These are phyloP conservation scores for Salix udensis DNA, from an alignment of 345 rosid genomes.

Conservation along the genomic window DNA sequence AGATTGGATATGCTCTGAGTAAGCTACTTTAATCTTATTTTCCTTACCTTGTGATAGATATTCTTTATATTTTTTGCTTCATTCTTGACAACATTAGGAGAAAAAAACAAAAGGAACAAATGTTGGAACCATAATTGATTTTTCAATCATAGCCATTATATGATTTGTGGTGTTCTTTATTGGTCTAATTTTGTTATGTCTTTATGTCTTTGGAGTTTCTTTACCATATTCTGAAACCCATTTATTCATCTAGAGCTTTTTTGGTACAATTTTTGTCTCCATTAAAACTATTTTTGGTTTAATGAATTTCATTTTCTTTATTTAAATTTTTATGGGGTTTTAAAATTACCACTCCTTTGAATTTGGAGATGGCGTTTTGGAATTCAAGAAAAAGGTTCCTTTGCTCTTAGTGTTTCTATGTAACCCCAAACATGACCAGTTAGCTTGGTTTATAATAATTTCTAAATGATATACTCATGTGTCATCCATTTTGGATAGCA, in stretches of 20 bases:
- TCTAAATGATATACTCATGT: neutral
- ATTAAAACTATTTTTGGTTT: neutral
- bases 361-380: neutral
- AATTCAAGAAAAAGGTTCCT: neutral
- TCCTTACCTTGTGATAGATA: neutral
- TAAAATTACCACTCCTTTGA: too few species aligned
- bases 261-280: neutral
- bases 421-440: neutral
- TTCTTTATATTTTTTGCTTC: neutral
- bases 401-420: neutral
- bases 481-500: neutral
- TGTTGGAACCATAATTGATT: neutral
- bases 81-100: neutral
- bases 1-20: slow-evolving; percentile 77
- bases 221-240: neutral
- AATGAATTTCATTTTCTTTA: too few species aligned
- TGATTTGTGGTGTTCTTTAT: neutral
- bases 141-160: neutral
- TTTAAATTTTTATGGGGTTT: too few species aligned
- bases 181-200: neutral
- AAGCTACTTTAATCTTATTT: slow-evolving; percentile 25
- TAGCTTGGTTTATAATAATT: neutral
- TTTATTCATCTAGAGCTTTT: neutral
- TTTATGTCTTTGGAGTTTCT: neutral
- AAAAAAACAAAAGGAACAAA: neutral